Evolutionary conservation across 2,329 filamentous ascomycete species (phyloP), one percentile per base, ranked within the genome.

Genomic region (Aphanoascus verrucosus): DNA sequence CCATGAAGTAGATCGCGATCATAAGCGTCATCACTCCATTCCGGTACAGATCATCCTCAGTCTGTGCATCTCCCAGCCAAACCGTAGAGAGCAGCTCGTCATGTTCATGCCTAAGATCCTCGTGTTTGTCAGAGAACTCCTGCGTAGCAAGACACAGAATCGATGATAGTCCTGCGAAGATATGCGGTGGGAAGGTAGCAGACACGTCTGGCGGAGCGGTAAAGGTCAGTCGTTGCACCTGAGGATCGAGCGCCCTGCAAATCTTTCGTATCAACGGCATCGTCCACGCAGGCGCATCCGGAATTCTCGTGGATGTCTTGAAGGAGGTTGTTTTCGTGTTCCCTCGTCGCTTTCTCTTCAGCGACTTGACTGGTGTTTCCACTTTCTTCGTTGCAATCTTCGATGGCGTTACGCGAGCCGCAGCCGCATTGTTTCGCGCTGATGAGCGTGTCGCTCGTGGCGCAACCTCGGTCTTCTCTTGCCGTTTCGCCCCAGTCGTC

Each of bases 131-230:
- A 74, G 72, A 54, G 67, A 69, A 48, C 68, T 69, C 45, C 71
- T 67, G 59, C 12, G 63, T 62, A 11, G 69, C 61, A 34, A 70
- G 60, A 37, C 79, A 81, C 44, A 77, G 61, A 69, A 73, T 85
- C 2, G 73, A 76, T 23, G 73, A 84, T 49, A 89, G 76, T 0
- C 86, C 88, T 0, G 86, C 84, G 47, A 87, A 79, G 0, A 94
- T 78, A 52, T 88, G 86, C 0, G 85, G 85, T 0, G 80, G 81
- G 2, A 89, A 77, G 3, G 73, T 75, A 28, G 65, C 60, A 1
- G 69, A 71, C 2, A 71, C 65, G 7, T 67, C 63, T 19, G 66
- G 67, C 7, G 67, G 64, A 8, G 68, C 69, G 63, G 62, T 65
- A 19, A 65, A 62, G 31, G 62, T 67, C 54, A 64, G 67, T 14